These are phyloP conservation scores for Hymenotorrendiella dingleyae DNA, from an alignment of 2,329 filamentous ascomycete genomes.

Conservation along the genomic window DNA sequence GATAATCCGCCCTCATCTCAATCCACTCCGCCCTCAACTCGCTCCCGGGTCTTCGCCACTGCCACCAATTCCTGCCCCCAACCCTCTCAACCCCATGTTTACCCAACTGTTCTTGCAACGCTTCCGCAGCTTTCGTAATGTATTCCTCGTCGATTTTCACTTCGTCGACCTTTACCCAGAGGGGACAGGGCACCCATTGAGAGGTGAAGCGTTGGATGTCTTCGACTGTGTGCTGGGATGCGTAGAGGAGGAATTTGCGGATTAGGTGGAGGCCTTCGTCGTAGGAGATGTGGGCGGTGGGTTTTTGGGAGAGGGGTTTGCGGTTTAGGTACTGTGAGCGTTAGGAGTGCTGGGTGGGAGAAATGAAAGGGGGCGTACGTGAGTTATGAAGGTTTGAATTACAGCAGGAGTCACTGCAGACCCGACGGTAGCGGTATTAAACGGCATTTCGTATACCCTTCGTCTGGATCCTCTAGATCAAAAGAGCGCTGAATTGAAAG, in stretches of 20 bases:
- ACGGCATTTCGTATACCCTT: slow-evolving; percentile 29
- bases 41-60: slow-evolving; percentile 66
- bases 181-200: slow-evolving; percentile 85
- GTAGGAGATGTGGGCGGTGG: slow-evolving; percentile 87
- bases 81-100: slow-evolving; percentile 66
- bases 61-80: slow-evolving; percentile 83
- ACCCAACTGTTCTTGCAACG: slow-evolving; percentile 70
- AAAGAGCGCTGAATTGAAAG: background rate
- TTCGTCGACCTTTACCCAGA: slow-evolving; percentile 77
- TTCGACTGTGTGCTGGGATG: slow-evolving; percentile 85
- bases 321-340: slow-evolving; percentile 69
- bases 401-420: slow-evolving; percentile 84
- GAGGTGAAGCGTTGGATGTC: slow-evolving; percentile 86
- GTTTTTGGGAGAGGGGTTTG: slow-evolving; percentile 67
- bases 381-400: slow-evolving; percentile 77
- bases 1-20: slow-evolving; percentile 82
- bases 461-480: background rate
- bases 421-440: slow-evolving; percentile 77
- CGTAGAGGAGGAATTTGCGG: slow-evolving; percentile 76
- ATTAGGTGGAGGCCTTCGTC: slow-evolving; percentile 87
- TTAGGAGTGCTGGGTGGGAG: slow-evolving; percentile 5
- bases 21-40: slow-evolving; percentile 86
- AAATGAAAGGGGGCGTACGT: slow-evolving; percentile 50
- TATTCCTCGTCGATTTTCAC: slow-evolving; percentile 58
- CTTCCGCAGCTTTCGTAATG: slow-evolving; percentile 58